These are phyloP conservation scores for Suillus ampliporus DNA, from an alignment of 768 basidiomycete genomes.

Conservation along the genomic window DNA sequence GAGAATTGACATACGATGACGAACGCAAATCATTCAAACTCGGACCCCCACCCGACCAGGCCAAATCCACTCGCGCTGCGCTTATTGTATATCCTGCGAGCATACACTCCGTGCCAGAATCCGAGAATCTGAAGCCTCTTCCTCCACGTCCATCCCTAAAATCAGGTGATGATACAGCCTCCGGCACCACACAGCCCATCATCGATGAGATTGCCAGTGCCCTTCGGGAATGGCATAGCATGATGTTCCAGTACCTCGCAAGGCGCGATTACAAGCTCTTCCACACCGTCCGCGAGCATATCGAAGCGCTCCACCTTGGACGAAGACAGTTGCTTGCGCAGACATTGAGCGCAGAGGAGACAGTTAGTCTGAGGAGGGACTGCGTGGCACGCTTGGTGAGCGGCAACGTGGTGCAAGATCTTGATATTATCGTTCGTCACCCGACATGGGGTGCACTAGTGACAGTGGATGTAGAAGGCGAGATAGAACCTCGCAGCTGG, in stretches of 20 bases:
- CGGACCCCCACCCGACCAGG: constrained; percentile 76
- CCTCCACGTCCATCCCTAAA: constrained; percentile 95
- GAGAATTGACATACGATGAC: constrained; percentile 47
- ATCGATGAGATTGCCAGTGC: constrained; percentile 98
- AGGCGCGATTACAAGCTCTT: constrained; percentile 91
- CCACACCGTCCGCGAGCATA: constrained; percentile 82
- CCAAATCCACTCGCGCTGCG: constrained; percentile 72
- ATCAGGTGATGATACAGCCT: constrained; percentile 90
- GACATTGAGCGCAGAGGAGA: constrained; percentile 88
- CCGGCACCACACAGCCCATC: constrained; percentile 84
- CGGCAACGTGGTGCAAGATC: constrained; percentile 89
- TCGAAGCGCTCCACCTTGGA: constrained; percentile 91
- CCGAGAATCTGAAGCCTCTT: constrained; percentile 69
- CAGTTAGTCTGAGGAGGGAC: constrained; percentile 77
- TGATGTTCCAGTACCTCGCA: constrained; percentile 91
- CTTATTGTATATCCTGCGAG: constrained; percentile 77
- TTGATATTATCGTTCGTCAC: constrained; percentile 97
- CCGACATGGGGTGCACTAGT: constrained; percentile 90
- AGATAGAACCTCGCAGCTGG: constrained; percentile 82
- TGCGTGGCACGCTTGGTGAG: constrained; percentile 87
- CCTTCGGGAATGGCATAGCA: constrained; percentile 91
- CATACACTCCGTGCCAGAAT: constrained; percentile 74
- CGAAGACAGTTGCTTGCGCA: constrained; percentile 88
- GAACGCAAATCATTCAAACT: constrained; percentile 72
- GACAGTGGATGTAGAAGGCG: constrained; percentile 87